Evolutionary conservation across 768 basidiomycete genomes (phyloP), one percentile per base, ranked within the genome.

Genomic region (Suillus discolor): DNA sequence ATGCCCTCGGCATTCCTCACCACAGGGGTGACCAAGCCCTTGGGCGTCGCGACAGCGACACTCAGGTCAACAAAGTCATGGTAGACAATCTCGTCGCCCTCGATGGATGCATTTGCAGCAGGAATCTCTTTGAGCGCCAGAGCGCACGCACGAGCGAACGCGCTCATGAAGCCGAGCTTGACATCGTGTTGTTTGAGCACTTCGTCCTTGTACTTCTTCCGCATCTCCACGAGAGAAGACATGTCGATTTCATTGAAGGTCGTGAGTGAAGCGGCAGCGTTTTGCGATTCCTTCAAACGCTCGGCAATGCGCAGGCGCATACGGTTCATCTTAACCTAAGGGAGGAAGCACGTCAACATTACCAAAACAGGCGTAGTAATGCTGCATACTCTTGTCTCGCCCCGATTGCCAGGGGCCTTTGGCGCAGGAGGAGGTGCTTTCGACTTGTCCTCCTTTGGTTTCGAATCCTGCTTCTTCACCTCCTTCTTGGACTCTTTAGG

Each of bases 191-290:
- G 87, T 79, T 99, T 97, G 54, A 95, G 82, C 42, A 98, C 82
- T 53, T 86, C 82, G 69, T 97, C 96, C 84, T 99, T 99, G 88
- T 95, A 96, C 75, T 90, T 88, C 76, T 90, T 88, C 72, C 97
- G 92, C 89, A 99, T 88, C 49, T 91, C 89, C 82, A 97, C 92
- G 64, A 99, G 82, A 51, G 93, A 90, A 47, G 94, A 96, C 97
- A 99, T 99, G 83, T 99, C 97, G 74, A 99, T 94, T 81, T 99
- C 97, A 82, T 99, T 98, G 87, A 99, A 99, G 36, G 97, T 99
- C 41, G 97, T 99, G 65, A 99, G 79, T 60, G 95, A 96, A 59
- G 97, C 97, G 4, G 97, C 97, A 23, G 93, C 88, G 75, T 98
- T 97, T 78, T 99, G 97, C n/a, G 96, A 97, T 76, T 97, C 91